Base-by-base conservation (phyloP, 345 rosid species). In the Linum lewisii region DNA sequence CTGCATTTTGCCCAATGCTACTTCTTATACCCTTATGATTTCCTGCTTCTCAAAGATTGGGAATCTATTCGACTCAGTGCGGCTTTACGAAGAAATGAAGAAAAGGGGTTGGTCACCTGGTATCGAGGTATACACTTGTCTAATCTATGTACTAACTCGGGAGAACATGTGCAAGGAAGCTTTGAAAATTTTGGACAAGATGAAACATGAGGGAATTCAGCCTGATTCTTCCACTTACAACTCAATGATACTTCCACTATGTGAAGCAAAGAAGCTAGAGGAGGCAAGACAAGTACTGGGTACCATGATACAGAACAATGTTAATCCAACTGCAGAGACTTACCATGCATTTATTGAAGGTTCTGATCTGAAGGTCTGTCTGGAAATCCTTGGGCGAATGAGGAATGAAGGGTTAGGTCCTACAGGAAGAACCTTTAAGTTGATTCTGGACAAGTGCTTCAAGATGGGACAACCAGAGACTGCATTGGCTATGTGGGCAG, bases 51-150 rank as follows among this genome's bases (percentile, higher is more conserved):
- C 98, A 6, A 84, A 79, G 79, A 83, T 72, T 61, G 85, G 90
- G 62, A 84, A 83, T 74, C 93, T 92, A 51, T 92, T 88, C 24
- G 93, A 88, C 62, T 80, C 95, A 4, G 69, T 81, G 47, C 82
- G 98, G 66, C 86, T 91, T 14, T 91, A 72, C 37, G 88, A 88
- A 72, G 95, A 83, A 62, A 88, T 91, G 96, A 91, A 74, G 82
- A 91, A 84, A 79, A 78, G 90, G 52, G 90, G 88, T 58, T 73
- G 76, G 68, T 56, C 66, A 60, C 88, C 90, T 7, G 78, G 82
- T 60, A 54, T 80, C 66, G 80, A 72, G 60, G 96, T 86, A 23
- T 88, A 84, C 64, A 84, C 80, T 63, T 88, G 93, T 58, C 63
- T 88, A 72, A 73, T 88, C 61, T 86, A 81, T 62, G 88, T 86